Evolutionary conservation across 1,284 basidiomycete genomes (phyloP).

Genomic region (Ceratobasidium sp.): DNA sequence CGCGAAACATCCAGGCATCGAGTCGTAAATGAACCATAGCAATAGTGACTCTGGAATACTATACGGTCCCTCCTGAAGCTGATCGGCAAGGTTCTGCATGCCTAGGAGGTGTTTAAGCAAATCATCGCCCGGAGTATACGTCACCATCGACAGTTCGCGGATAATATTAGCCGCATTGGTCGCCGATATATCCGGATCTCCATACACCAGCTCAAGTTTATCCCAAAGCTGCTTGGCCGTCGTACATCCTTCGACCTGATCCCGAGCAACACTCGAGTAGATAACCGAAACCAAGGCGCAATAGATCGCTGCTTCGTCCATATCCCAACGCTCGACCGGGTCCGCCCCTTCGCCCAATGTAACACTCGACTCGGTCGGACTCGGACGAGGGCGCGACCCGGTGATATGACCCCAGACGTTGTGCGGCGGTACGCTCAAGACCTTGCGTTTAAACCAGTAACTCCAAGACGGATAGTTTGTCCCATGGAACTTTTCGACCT

Average conservation of each 20-base stretch:
- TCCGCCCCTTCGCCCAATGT: not conserved
- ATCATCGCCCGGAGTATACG: constrained; percentile 32
- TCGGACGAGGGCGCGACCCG: constrained; percentile 9
- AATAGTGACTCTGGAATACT: constrained; percentile 11
- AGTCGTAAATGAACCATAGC: constrained; percentile 20
- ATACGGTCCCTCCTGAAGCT: constrained; percentile 14
- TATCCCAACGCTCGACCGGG: constrained; percentile 27
- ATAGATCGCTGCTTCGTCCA: constrained; percentile 32
- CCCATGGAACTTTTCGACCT: constrained; percentile 33
- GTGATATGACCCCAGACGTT: constrained; percentile 33
- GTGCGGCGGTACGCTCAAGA: not conserved
- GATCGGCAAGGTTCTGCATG: not conserved
- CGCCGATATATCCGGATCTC: not conserved
- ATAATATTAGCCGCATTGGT: constrained; percentile 12
- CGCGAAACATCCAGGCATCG: constrained; percentile 9
- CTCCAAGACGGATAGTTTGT: constrained; percentile 38
- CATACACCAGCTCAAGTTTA: constrained; percentile 21
- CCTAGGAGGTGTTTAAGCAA: constrained; percentile 1
- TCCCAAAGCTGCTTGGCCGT: constrained; percentile 39
- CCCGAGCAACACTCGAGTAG: not conserved
- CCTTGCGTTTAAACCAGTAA: constrained; percentile 38
- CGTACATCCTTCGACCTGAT: constrained; percentile 26
- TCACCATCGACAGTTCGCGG: constrained; percentile 9
- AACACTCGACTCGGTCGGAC: not conserved
- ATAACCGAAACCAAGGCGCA: constrained; percentile 24